phyloP scores from a whole-genome alignment of 495 filamentous ascomycete genomes.

The Lasiosphaeria hispida region DNA sequence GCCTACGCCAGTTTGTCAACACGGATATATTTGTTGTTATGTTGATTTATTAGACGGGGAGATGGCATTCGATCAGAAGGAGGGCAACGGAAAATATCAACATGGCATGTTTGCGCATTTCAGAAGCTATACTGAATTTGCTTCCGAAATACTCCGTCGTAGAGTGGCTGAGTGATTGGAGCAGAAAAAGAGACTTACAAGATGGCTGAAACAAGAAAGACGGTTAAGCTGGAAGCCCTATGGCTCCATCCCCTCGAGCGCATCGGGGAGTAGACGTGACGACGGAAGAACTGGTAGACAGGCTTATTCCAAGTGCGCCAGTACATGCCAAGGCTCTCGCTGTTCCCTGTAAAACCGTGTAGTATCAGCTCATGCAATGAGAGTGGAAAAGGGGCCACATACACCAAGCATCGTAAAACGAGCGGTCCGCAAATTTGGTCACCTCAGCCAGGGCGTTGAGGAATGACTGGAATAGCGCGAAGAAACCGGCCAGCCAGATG shows the following conservation, averaged over 20 bases:
- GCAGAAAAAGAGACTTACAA: conserved; percentile 34
- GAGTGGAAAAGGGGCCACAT: not conserved
- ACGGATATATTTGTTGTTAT: no score
- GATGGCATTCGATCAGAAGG: no score
- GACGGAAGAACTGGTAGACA: conserved; percentile 91
- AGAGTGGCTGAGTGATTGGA: no score
- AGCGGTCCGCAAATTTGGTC: conserved; percentile 83
- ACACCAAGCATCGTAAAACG: conserved; percentile 97
- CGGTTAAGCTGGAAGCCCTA: conserved; percentile 63
- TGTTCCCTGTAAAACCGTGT: conserved; percentile 58
- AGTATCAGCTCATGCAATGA: not conserved
- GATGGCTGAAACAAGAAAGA: conserved; percentile 82
- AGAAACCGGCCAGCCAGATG: conserved; percentile 97
- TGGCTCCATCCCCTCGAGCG: conserved; percentile 76
- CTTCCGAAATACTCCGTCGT: no score
- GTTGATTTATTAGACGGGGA: no score
- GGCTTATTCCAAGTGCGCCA: conserved; percentile 98
- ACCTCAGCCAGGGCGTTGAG: conserved; percentile 90
- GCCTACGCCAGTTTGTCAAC: conserved; percentile 26
- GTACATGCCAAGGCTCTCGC: conserved; percentile 76
- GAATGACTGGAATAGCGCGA: conserved; percentile 86
- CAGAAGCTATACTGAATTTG: no score
- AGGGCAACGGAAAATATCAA: no score
- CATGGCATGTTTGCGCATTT: no score
- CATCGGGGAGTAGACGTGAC: conserved; percentile 85